These are phyloP conservation scores for Penicillium sp. DNA, from an alignment of 2,329 filamentous ascomycete genomes.

Conservation along the genomic window DNA sequence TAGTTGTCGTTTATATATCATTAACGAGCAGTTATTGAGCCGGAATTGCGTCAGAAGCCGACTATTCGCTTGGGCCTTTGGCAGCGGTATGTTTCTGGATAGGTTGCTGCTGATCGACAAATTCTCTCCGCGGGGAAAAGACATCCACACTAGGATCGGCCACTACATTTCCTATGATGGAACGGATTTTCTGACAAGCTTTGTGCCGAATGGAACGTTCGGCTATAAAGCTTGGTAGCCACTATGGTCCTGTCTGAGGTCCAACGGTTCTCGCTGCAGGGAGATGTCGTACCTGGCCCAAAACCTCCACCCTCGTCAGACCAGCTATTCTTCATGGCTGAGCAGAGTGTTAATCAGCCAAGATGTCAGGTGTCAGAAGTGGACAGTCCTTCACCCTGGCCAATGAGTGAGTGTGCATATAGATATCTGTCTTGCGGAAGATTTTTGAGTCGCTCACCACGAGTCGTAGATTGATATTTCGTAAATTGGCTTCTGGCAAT, in stretches of 20 bases:
- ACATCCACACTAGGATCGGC: not conserved
- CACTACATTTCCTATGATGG: not conserved
- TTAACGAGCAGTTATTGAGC: not conserved
- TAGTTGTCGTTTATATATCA: not conserved
- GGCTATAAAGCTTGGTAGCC: not conserved
- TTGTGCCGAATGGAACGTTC: constrained; percentile 23
- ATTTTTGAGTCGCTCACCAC: no score
- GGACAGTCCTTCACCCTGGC: no score
- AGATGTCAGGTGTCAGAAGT: no score
- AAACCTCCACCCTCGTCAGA: no score
- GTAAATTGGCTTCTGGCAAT: no score
- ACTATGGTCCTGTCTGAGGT: not conserved
- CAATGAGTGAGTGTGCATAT: no score
- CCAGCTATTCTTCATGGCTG: no score
- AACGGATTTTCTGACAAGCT: not conserved
- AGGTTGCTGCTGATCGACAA: not conserved
- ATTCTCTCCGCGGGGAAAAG: not conserved
- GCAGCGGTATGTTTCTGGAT: not conserved
- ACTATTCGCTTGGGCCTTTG: not conserved
- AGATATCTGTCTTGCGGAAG: no score
- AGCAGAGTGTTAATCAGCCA: no score
- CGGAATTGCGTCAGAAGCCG: not conserved
- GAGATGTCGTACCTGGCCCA: not conserved
- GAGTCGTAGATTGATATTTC: no score
- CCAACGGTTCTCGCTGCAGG: not conserved